Evolutionary conservation across 2,329 filamentous ascomycete species (phyloP), one percentile per base, ranked within the genome.

Genomic region (Whalleya microplaca): DNA sequence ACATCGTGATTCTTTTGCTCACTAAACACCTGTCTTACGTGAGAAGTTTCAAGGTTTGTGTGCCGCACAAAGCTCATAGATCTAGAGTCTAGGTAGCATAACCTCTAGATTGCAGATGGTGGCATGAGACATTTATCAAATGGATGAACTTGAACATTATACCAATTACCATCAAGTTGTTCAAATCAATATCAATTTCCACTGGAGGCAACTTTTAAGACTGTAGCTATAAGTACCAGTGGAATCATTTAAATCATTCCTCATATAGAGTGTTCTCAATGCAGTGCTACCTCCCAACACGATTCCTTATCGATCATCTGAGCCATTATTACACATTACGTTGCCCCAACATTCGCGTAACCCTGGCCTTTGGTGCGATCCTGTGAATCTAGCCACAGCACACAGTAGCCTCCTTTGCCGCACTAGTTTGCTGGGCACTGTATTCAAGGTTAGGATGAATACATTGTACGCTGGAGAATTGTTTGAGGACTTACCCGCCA

Each of bases 401-500:
- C 1, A 62, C 57, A 1, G 62, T 62, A 14, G 57, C 59, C 27
- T 64, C 62, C 2, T 51, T 47, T 4, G 59, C 41, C 10, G 57
- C 59, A 19, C 55, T 56, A 2, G 59, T 60, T 21, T 62, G 50
- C 12, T 45, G 41, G 10, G 29, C 37, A 42, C 55, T 58, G 23
- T 43, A 40, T 42, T 32, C 10, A n/a, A 48, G 37, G 44, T 60
- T 53, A 58, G 41, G 9, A 16, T 27, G 1, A 12, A 19, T 21
- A 14, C 8, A 19, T 14, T 21, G 32, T 40, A 29, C 21, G 2
- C 18, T 41, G 3, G 29, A 18, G 2, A 37, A 29, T 6, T 20
- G 9, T 21, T 4, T 43, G 21, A 21, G 5, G 5, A 56, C 61
- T 55, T 55, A 64, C 63, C 55, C 41, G 10, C 66, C 69, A 32